Conservation (phyloP, 2,329 filamentous ascomycete genomes). For the Neurospora crassa region DNA sequence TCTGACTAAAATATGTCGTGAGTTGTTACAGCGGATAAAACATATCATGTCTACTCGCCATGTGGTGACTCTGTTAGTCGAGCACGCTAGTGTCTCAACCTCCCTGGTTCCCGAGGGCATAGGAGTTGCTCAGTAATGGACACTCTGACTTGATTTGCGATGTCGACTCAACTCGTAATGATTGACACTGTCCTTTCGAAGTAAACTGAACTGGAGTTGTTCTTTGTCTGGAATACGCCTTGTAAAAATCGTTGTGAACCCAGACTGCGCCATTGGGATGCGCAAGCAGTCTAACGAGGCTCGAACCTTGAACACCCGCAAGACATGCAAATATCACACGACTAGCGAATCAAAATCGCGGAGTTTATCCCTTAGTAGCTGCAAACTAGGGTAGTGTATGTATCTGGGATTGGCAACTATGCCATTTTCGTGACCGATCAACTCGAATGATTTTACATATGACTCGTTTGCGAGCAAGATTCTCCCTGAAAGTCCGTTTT, state of each 20-base stretch:
- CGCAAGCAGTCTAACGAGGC: background rate
- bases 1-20: background rate
- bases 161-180: background rate
- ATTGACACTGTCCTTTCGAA: background rate
- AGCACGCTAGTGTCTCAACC: background rate
- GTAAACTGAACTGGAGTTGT: background rate
- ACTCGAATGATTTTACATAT: background rate
- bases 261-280: background rate
- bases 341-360: background rate
- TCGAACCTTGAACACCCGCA: background rate
- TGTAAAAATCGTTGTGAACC: background rate
- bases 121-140: background rate
- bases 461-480: background rate
- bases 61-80: background rate
- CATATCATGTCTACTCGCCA: background rate
- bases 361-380: background rate
- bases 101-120: background rate
- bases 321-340: background rate
- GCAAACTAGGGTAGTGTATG: background rate
- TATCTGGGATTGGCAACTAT: background rate
- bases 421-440: background rate
- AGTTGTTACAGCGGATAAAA: background rate
- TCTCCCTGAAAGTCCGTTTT: background rate
- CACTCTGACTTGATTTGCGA: background rate
- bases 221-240: background rate